These are phyloP conservation scores for Fusarium napiforme DNA, from an alignment of 2,329 filamentous ascomycete species.

Conservation along the genomic window DNA sequence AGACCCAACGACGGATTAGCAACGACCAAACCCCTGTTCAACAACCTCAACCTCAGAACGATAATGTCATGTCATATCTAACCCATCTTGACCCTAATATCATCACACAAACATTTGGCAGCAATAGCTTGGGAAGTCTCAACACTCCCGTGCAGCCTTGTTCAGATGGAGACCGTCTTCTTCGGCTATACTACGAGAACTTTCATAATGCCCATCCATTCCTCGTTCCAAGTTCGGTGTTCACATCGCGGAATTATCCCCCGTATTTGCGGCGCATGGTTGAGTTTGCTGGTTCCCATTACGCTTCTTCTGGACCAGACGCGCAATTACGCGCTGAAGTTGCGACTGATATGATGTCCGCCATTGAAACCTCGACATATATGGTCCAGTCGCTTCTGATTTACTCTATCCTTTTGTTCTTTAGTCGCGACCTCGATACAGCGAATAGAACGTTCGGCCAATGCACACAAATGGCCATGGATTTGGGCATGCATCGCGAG, in stretches of 20 bases:
- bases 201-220: slow-evolving; percentile 39
- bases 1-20: background rate
- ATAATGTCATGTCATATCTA: slow-evolving; percentile 16
- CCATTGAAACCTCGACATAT: slow-evolving; percentile 1
- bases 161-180: slow-evolving; percentile 30
- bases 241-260: slow-evolving; percentile 23
- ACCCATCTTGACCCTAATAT: background rate
- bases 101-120: slow-evolving; percentile 2
- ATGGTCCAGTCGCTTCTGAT: slow-evolving; percentile 32
- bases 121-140: background rate
- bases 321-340: slow-evolving; percentile 15
- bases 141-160: background rate
- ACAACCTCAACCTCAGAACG: background rate
- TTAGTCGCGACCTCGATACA: slow-evolving; percentile 4
- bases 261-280: slow-evolving; percentile 28
- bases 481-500: slow-evolving; percentile 32
- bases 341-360: slow-evolving; percentile 15
- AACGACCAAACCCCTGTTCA: background rate
- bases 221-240: slow-evolving; percentile 26
- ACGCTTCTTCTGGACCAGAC: slow-evolving; percentile 10
- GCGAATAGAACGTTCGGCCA: slow-evolving; percentile 16
- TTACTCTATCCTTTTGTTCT: slow-evolving; percentile 19
- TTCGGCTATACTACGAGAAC: slow-evolving; percentile 38
- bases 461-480: slow-evolving; percentile 28
- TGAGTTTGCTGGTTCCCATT: slow-evolving; percentile 37